Evolutionary conservation across 331 rosid species (phyloP), one percentile per base, ranked within the genome.

Genomic region (Telfairia occidentalis): DNA sequence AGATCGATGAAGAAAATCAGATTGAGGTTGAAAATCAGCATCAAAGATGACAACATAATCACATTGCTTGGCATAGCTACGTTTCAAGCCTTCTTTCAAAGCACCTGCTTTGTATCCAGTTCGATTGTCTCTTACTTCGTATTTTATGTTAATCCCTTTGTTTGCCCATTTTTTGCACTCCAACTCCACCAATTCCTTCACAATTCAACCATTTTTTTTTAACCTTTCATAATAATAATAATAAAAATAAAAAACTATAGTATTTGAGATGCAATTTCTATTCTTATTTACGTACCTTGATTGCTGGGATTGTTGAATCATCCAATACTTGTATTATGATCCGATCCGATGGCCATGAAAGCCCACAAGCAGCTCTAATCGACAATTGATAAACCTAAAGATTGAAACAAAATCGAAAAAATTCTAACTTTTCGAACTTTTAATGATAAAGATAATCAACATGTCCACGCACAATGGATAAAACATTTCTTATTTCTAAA

Each of bases 101-200:
- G 78, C 78, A 2, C 78, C 78, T 2, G 78, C 72, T 76, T 76
- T 76, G 58, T 76, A 76, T 11, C 78, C 78, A 2, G 40, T 21
- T 0, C 78, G 70, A 12, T 59, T 76, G 11, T 45, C 72, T 60
- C 78, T 60, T 2, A 76, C 53, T 76, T 76, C 71, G 5, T 76
- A 76, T 21, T 58, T 46, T 18, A 76, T 61, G 34, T 76, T n/a
- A 1, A 76, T 60, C 7, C 78, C 78, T 76, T 60, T 60, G 73
- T 5, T 45, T 61, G 29, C 78, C 78, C 78, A 76, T 76, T 50
- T 76, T 9, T 60, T 50, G 78, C 78, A 76, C 21, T 76, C 78
- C 1, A 15, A 12, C 78, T 76, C 72, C 45, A 76, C 78, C 43
- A 59, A 9, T 1, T 11, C 15, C 78, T 28, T 46, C 28, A 48